A percentile compares a stretch with the other conserved stretches of the same genome.
Conservation (phyloP, 805 yeast genomes). For the Aciculoconidium aculeatum region DNA sequence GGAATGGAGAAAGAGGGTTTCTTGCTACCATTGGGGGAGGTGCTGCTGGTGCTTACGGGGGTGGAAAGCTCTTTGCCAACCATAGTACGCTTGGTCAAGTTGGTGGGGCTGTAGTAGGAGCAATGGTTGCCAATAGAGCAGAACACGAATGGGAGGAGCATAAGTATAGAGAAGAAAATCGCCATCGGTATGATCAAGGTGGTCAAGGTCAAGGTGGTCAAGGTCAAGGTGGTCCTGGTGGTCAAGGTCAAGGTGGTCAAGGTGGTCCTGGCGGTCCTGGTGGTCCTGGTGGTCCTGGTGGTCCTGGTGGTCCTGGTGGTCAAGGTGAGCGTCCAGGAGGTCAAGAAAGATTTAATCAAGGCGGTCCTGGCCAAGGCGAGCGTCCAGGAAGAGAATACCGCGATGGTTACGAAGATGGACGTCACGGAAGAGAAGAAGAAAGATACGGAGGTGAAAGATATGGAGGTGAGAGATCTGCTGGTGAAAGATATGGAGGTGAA, state of each 20-base stretch:
- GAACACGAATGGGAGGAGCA: slow-evolving; percentile 16
- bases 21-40: slow-evolving; percentile 24
- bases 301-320: slow-evolving; percentile 7
- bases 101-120: slow-evolving; percentile 25
- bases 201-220: slow-evolving; percentile 7
- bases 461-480: no score
- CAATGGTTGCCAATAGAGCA: slow-evolving; percentile 23
- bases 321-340: slow-evolving; percentile 7
- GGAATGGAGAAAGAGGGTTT: slow-evolving; percentile 22
- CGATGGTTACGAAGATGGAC: no score
- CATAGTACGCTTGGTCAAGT: slow-evolving; percentile 25
- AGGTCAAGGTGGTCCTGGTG: slow-evolving; percentile 12
- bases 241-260: slow-evolving; percentile 9
- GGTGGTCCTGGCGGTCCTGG: slow-evolving; percentile 15
- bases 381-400: no score
- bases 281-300: slow-evolving; percentile 16
- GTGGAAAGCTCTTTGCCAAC: slow-evolving; percentile 19
- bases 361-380: no score
- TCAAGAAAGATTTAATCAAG: no score
- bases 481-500: no score
- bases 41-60: slow-evolving; percentile 27
- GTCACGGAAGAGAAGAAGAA: no score
- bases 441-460: no score
- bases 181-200: no score
- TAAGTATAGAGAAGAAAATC: no score